Percentiles rank a stretch among this genome's conserved stretches.
These are phyloP conservation scores for Fusarium austroafricanum DNA, from an alignment of 2,329 filamentous ascomycete genomes.

Conservation along the genomic window DNA sequence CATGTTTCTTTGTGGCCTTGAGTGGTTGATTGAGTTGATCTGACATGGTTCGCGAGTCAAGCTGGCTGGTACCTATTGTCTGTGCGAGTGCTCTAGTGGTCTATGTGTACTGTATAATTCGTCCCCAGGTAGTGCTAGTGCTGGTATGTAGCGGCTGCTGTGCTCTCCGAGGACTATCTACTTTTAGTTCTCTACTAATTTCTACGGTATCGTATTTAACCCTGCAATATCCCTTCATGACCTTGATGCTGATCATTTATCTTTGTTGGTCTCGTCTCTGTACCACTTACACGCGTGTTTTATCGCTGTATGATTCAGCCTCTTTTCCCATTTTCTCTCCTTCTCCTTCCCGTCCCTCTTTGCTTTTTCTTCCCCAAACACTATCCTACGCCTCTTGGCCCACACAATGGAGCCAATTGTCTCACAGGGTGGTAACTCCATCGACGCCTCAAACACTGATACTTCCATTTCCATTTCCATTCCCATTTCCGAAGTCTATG, in stretches of 20 bases:
- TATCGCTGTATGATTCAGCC: slow-evolving; percentile 36
- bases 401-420: slow-evolving; percentile 26
- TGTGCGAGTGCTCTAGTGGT: not conserved
- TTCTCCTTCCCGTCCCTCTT: not conserved
- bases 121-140: not conserved
- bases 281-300: slow-evolving; percentile 32
- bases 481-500: slow-evolving; percentile 47
- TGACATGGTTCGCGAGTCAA: slow-evolving; percentile 25
- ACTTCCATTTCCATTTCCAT: slow-evolving; percentile 37
- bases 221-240: slow-evolving; percentile 20
- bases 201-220: slow-evolving; percentile 41
- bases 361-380: not conserved
- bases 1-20: slow-evolving; percentile 23
- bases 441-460: slow-evolving; percentile 7
- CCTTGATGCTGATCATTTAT: not conserved
- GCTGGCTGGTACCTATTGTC: not conserved
- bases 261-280: slow-evolving; percentile 11
- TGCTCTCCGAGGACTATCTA: slow-evolving; percentile 16
- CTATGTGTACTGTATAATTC: too few species aligned
- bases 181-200: not conserved
- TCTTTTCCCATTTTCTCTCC: slow-evolving; percentile 4
- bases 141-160: slow-evolving; percentile 24
- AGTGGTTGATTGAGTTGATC: slow-evolving; percentile 26
- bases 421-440: slow-evolving; percentile 10
- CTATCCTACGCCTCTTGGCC: not conserved